Percentiles rank a stretch among this genome's conserved stretches.
These are phyloP conservation scores for Globisporangium radiosum DNA, from an alignment of 352 stramenopile genomes.

Conservation along the genomic window DNA sequence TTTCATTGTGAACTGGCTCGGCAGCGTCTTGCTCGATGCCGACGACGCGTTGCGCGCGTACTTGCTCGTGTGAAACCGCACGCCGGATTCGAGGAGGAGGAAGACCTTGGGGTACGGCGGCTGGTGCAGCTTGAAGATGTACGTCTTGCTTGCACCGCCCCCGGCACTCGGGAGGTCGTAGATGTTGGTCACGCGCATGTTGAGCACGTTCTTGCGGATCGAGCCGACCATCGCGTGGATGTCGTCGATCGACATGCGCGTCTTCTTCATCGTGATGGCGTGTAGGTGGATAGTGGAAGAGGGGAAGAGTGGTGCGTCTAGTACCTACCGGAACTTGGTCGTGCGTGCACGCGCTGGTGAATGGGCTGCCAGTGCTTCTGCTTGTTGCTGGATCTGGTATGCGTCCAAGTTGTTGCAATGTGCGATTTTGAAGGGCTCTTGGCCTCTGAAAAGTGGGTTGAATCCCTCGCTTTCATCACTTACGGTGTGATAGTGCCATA, in stretches of 20 bases:
- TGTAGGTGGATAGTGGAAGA: neutral
- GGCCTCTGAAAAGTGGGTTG: too few species aligned
- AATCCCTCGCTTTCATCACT: too few species aligned
- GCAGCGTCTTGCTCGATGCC: conserved; percentile 55
- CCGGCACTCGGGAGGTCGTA: conserved; percentile 87
- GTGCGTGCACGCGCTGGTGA: too few species aligned
- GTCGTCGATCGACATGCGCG: conserved; percentile 84
- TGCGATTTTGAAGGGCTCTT: too few species aligned
- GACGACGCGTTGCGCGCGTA: conserved; percentile 69
- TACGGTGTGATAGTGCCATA: too few species aligned
- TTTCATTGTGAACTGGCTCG: conserved; percentile 96
- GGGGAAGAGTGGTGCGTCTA: too few species aligned
- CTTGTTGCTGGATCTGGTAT: too few species aligned
- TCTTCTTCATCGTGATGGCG: conserved; percentile 60
- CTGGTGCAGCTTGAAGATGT: conserved; percentile 91
- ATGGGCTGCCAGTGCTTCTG: too few species aligned
- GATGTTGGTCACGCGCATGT: conserved; percentile 95
- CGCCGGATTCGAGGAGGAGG: conserved; percentile 93
- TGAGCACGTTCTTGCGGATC: conserved; percentile 80
- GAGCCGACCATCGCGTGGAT: conserved; percentile 84
- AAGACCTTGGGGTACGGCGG: conserved; percentile 90
- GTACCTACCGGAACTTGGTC: too few species aligned
- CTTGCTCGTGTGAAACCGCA: conserved; percentile 95
- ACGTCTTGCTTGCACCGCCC: conserved; percentile 83
- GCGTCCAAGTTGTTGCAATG: too few species aligned